These are phyloP conservation scores for Colletotrichum navitas DNA, from an alignment of 2,329 filamentous ascomycete genomes.

Conservation along the genomic window DNA sequence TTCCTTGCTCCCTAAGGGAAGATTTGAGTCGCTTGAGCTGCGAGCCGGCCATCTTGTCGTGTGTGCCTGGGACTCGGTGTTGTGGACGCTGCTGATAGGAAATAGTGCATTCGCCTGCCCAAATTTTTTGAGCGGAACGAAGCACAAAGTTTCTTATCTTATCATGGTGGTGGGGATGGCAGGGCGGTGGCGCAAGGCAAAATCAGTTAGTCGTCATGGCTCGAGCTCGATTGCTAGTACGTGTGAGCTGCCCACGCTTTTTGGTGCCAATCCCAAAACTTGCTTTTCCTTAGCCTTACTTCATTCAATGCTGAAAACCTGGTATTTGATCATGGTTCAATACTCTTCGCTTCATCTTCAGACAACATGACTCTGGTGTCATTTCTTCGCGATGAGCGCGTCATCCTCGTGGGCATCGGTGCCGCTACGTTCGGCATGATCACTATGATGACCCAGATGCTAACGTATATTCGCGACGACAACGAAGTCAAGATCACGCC, in stretches of 20 bases:
- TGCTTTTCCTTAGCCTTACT: background rate
- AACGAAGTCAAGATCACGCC: slow-evolving; percentile 75
- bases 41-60: slow-evolving; percentile 83
- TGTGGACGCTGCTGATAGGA: slow-evolving; percentile 20
- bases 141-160: slow-evolving; percentile 45
- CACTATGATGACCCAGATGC: slow-evolving; percentile 67
- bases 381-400: slow-evolving; percentile 63
- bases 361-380: slow-evolving; percentile 46
- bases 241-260: background rate
- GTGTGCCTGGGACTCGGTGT: slow-evolving; percentile 14
- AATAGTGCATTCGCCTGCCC: slow-evolving; percentile 15
- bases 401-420: slow-evolving; percentile 66
- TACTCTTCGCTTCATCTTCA: background rate
- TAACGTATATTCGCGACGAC: slow-evolving; percentile 71
- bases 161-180: slow-evolving; percentile 43
- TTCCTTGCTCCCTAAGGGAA: slow-evolving; percentile 88
- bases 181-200: slow-evolving; percentile 45
- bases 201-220: slow-evolving; percentile 20
- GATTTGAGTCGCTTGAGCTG: slow-evolving; percentile 96
- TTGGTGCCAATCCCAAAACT: background rate
- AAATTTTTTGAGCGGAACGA: slow-evolving; percentile 46
- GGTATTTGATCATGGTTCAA: slow-evolving; percentile 11
- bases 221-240: background rate
- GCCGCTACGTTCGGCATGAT: slow-evolving; percentile 71
- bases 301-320: slow-evolving; percentile 1